Percentiles rank a stretch among this genome's conserved stretches.
These are phyloP conservation scores for Fusarium cicatricum DNA, from an alignment of 2,329 filamentous ascomycete species.

Conservation along the genomic window DNA sequence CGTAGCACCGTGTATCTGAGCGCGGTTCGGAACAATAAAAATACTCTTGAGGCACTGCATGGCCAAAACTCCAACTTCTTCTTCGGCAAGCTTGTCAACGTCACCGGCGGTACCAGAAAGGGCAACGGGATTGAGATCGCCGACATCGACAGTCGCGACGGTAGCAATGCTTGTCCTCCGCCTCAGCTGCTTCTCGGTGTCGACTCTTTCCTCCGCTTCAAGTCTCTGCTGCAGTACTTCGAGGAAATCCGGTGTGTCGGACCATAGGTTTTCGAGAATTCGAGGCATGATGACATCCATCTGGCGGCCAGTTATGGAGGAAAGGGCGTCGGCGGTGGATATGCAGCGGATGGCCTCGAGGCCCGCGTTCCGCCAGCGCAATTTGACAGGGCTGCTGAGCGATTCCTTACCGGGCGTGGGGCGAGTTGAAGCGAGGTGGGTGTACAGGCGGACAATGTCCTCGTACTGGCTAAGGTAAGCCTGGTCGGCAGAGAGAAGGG, in stretches of 20 bases:
- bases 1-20: slow-evolving; percentile 82
- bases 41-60: slow-evolving; percentile 87
- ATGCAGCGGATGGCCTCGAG: slow-evolving; percentile 83
- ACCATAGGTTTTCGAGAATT: slow-evolving; percentile 86
- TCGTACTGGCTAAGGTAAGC: slow-evolving; percentile 85
- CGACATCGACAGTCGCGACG: slow-evolving; percentile 71
- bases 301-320: slow-evolving; percentile 77
- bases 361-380: slow-evolving; percentile 79
- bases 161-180: slow-evolving; percentile 83
- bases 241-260: slow-evolving; percentile 74
- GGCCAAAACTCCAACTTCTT: slow-evolving; percentile 85
- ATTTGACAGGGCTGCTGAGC: slow-evolving; percentile 74
- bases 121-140: slow-evolving; percentile 72
- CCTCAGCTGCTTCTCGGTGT: slow-evolving; percentile 68
- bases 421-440: slow-evolving; percentile 76
- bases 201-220: slow-evolving; percentile 72
- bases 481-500: slow-evolving; percentile 85
- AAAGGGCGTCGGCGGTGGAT: slow-evolving; percentile 80
- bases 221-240: slow-evolving; percentile 72
- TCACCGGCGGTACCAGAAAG: slow-evolving; percentile 85
- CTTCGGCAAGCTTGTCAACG: slow-evolving; percentile 87
- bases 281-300: slow-evolving; percentile 82
- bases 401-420: slow-evolving; percentile 59
- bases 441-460: slow-evolving; percentile 81
- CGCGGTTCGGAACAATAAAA: slow-evolving; percentile 81